Evolutionary conservation across 2,329 filamentous ascomycete genomes (phyloP).

Genomic region (Colletotrichum sp.): DNA sequence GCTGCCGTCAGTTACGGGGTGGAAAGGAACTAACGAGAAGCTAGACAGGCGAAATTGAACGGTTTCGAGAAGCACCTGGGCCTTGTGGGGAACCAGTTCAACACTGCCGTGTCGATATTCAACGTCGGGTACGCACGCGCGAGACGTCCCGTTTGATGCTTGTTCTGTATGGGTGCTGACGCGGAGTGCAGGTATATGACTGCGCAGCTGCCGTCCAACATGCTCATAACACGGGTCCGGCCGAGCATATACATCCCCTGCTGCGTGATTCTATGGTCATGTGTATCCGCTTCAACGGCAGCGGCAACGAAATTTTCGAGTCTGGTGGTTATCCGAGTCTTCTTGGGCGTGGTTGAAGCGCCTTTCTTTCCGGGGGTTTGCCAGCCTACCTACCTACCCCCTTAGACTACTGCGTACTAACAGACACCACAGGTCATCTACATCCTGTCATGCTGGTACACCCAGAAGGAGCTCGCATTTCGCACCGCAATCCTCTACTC

Average conservation of each 20-base stretch:
- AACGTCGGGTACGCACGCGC: constrained; percentile 2
- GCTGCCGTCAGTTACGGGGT: no score
- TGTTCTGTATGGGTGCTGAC: background rate
- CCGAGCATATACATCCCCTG: constrained; percentile 26
- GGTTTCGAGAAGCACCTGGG: constrained; percentile 15
- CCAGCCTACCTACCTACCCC: background rate
- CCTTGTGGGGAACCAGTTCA: constrained; percentile 18
- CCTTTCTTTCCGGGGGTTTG: constrained; percentile 20
- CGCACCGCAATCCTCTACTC: constrained; percentile 19
- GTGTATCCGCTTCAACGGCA: constrained; percentile 19
- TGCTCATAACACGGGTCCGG: constrained; percentile 24
- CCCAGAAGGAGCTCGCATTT: constrained; percentile 18
- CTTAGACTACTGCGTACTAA: constrained; percentile 26
- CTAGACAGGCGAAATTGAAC: constrained; percentile 15
- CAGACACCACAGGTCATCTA: constrained; percentile 26
- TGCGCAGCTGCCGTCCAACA: constrained; percentile 27
- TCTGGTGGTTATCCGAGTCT: constrained; percentile 5
- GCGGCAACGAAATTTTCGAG: constrained; percentile 10
- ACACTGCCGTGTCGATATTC: constrained; percentile 15
- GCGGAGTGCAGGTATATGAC: constrained; percentile 19
- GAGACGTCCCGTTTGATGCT: background rate
- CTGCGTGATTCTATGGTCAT: constrained; percentile 22
- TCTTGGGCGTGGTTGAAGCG: constrained; percentile 14
- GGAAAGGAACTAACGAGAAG: background rate
- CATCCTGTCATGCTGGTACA: constrained; percentile 19